These are phyloP conservation scores for Penicillium odoratum DNA, from an alignment of 495 filamentous ascomycete species.

Conservation along the genomic window DNA sequence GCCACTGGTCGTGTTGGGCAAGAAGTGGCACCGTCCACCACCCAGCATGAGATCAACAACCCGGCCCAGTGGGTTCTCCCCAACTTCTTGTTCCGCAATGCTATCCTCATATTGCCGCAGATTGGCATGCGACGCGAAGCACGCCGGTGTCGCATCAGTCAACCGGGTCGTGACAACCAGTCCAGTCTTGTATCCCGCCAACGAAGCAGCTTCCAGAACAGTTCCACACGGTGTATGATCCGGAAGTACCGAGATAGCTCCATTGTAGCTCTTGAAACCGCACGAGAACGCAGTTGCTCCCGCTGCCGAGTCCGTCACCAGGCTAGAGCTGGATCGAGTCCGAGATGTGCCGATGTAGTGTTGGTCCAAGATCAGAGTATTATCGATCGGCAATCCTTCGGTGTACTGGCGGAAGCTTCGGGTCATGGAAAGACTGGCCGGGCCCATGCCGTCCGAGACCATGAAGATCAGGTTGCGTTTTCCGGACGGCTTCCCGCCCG, in stretches of 20 bases:
- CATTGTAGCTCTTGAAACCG: slow-evolving; percentile 90
- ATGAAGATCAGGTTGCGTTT: slow-evolving; percentile 97
- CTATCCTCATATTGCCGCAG: slow-evolving; percentile 76
- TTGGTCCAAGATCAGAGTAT: slow-evolving; percentile 76
- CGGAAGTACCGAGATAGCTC: slow-evolving; percentile 86
- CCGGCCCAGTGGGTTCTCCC: slow-evolving; percentile 79
- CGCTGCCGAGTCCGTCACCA: slow-evolving; percentile 93
- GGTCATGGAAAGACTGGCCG: slow-evolving; percentile 82
- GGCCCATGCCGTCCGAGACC: slow-evolving; percentile 98
- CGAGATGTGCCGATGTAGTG: slow-evolving; percentile 87
- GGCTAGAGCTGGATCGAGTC: slow-evolving; percentile 74
- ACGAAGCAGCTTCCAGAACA: slow-evolving; percentile 90
- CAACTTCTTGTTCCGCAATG: slow-evolving; percentile 89
- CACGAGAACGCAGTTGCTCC: slow-evolving; percentile 97
- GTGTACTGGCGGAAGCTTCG: slow-evolving; percentile 74
- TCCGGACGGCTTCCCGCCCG: slow-evolving; percentile 55
- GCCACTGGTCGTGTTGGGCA: slow-evolving; percentile 72
- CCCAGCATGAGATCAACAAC: slow-evolving; percentile 90
- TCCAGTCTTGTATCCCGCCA: slow-evolving; percentile 87
- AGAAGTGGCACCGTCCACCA: slow-evolving; percentile 89
- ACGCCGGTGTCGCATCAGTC: slow-evolving; percentile 96
- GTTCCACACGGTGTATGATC: slow-evolving; percentile 87
- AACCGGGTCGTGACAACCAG: slow-evolving; percentile 93
- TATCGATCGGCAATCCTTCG: slow-evolving; percentile 64
- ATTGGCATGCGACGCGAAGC: slow-evolving; percentile 88